Evolutionary conservation across 2,329 filamentous ascomycete genomes (phyloP), one percentile per base, ranked within the genome.

Genomic region (Aspergillus flavus): DNA sequence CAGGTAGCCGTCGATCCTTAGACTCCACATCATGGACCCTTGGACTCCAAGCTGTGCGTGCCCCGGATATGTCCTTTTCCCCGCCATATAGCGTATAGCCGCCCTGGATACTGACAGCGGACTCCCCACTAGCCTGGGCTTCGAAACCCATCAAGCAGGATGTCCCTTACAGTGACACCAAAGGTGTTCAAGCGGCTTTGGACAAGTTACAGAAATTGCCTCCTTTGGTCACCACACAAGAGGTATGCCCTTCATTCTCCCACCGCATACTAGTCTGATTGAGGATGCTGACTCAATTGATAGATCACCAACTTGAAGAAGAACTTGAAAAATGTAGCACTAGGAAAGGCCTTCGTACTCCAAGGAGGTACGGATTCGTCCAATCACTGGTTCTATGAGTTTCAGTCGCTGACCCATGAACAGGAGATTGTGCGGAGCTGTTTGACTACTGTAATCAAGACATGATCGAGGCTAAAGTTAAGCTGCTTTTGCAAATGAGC

Each of bases 401-500:
- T 36, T 54, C 6, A 16, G 5, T 45, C 12, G 26, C 63, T 66
- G 26, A 59, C 23, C 48, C 14, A 19, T 43, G 16, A 23, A 21
- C 43, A 80, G 78, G 80, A 54, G 95, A 99, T 80, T 99, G 95
- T 75, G 95, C 95, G 19, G 95, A 99, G 82, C 86, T 98, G 11
- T 99, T 99, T 74, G 93, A 95, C 78, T 99, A 99, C 83, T 99
- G 95, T 79, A 89, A 91, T 71, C 90, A 93, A 76, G 86, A 87
- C 16, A 91, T 91, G 68, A 97, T 99, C 70, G 93, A 98, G 80
- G 91, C 92, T 66, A 99, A 98, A 84, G 93, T 98, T 79, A 98
- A 98, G 81, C 87, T 99, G 30, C 86, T 99, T 34, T 83, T 99
- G 64, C 95, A 99, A 81, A 98, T 99, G 94, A 96, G 92, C 68